Conservation (phyloP, 2,329 filamentous ascomycete species). For the Trichoderma semiorbis region DNA sequence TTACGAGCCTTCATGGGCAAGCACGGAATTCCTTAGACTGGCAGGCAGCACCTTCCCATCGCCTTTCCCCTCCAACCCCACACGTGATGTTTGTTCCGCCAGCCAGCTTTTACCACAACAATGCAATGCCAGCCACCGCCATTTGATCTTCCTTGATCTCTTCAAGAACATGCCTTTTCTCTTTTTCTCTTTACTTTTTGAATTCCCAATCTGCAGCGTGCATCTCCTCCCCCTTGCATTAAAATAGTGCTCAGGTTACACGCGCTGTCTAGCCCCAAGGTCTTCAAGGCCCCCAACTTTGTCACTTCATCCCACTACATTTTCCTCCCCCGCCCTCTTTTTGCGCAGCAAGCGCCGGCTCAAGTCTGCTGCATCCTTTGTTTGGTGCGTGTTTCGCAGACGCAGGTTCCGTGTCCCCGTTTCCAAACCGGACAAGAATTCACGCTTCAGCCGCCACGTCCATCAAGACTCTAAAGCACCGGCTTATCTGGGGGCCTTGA, state of each 20-base stretch:
- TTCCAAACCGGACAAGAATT: not conserved
- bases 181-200: not conserved
- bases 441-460: constrained; percentile 3
- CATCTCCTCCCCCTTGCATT: not conserved
- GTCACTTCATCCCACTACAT: not conserved
- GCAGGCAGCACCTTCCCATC: constrained; percentile 9
- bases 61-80: constrained; percentile 10
- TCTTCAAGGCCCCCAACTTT: not conserved
- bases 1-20: not conserved
- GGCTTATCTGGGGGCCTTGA: not conserved
- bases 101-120: not conserved
- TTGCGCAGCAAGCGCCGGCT: constrained; percentile 10
- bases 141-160: not conserved
- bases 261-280: not conserved
- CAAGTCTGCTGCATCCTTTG: constrained; percentile 6
- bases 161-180: not conserved
- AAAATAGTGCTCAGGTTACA: not conserved
- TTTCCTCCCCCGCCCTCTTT: not conserved
- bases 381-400: constrained; percentile 11
- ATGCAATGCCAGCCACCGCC: constrained; percentile 16
- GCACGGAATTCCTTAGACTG: not conserved
- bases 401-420: constrained; percentile 5
- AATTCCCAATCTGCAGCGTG: not conserved
- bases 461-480: not conserved
- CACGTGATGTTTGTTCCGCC: constrained; percentile 13